Evolutionary conservation across 257 asterid genomes (phyloP).

Genomic region (Petrea volubilis): DNA sequence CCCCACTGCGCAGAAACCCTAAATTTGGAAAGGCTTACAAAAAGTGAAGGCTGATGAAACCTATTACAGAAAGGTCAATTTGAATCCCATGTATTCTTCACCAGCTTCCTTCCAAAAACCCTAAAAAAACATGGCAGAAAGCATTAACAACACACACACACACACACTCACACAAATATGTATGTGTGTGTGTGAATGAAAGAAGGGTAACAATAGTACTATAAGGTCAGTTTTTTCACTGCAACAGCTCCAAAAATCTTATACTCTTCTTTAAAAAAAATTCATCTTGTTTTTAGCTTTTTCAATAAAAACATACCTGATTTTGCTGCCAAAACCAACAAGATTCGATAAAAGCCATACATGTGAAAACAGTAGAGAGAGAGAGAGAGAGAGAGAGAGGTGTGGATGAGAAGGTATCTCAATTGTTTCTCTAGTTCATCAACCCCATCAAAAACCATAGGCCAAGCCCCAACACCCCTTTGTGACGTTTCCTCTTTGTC

Average conservation of each 20-base stretch:
- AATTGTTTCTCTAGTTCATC: constrained; percentile 39
- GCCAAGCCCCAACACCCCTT: constrained; percentile 45
- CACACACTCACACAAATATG: neutral
- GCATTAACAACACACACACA: constrained; percentile 8
- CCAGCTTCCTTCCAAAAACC: constrained; percentile 22
- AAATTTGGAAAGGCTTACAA: constrained; percentile 23
- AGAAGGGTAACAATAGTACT: constrained; percentile 35
- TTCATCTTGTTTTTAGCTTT: constrained; percentile 32
- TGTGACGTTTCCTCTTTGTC: constrained; percentile 82
- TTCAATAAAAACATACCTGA: constrained; percentile 57
- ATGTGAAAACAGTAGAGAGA: constrained; percentile 46
- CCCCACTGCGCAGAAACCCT: constrained; percentile 39
- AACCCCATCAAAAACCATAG: constrained; percentile 50
- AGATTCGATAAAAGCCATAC: constrained; percentile 64
- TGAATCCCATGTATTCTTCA: constrained; percentile 2
- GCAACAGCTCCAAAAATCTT: constrained; percentile 35
- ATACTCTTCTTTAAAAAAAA: neutral
- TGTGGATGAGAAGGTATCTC: constrained; percentile 74
- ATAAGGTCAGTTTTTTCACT: constrained; percentile 20
- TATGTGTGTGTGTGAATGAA: neutral
- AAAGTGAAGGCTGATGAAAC: constrained; percentile 35
- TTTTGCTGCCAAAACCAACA: constrained; percentile 54
- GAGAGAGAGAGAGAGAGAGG: constrained; percentile 42
- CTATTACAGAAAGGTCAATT: constrained; percentile 38
- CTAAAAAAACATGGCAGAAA: constrained; percentile 17